These are phyloP conservation scores for Colletotrichum navitas DNA, from an alignment of 2,329 filamentous ascomycete species.

Conservation along the genomic window DNA sequence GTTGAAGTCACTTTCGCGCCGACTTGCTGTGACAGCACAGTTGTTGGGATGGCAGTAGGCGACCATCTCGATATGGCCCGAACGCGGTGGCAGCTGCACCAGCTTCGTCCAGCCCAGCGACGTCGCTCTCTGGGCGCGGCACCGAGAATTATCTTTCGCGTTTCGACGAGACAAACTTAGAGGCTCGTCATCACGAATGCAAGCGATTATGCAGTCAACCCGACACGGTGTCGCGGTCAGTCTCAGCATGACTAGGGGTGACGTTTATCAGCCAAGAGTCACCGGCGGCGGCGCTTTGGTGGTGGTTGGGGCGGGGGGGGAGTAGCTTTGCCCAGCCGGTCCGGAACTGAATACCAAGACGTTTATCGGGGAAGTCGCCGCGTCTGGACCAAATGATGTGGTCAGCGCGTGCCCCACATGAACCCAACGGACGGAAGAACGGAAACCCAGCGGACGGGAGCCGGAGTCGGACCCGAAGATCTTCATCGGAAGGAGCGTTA, in stretches of 20 bases:
- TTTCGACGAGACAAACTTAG: constrained; percentile 35
- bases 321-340: constrained; percentile 6
- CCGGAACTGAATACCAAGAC: constrained; percentile 12
- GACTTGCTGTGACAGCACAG: constrained; percentile 9
- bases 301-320: no score
- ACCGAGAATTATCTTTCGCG: constrained; percentile 27
- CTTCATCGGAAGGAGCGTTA: neutral
- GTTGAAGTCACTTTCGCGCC: neutral
- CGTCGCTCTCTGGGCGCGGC: constrained; percentile 13
- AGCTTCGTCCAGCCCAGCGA: constrained; percentile 18
- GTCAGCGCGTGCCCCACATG: constrained; percentile 20
- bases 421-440: constrained; percentile 25
- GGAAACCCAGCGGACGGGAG: constrained; percentile 14
- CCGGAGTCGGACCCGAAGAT: constrained; percentile 15
- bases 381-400: constrained; percentile 15
- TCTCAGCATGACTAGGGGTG: no score
- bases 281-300: neutral
- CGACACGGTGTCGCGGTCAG: constrained; percentile 15
- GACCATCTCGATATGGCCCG: constrained; percentile 20
- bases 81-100: constrained; percentile 19
- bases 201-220: constrained; percentile 22
- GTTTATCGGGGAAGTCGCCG: constrained; percentile 7
- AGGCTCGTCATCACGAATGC: constrained; percentile 30
- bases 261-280: constrained; percentile 2
- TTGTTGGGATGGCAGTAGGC: constrained; percentile 40